A percentile compares a stretch with the other conserved stretches of the same genome.
phyloP scores from a whole-genome alignment of 78 protist genomes.

The Dictyostelium capitatum region DNA sequence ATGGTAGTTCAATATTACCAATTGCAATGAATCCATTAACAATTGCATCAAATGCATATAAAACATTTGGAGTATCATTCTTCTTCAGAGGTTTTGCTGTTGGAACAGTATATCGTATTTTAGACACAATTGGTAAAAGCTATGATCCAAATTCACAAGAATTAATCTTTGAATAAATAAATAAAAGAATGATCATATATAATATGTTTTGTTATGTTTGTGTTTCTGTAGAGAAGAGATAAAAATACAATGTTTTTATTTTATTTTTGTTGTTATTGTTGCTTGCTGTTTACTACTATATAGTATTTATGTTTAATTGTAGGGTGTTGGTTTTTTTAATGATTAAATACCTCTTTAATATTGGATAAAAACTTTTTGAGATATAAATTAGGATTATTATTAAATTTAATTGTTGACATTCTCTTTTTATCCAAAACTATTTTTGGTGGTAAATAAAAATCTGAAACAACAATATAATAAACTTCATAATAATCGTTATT shows the following conservation, averaged over 20 bases:
- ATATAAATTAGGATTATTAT: background rate
- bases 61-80: background rate
- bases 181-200: too few relatives aligned
- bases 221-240: too few relatives aligned
- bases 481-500: conserved; percentile 11
- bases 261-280: background rate
- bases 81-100: background rate
- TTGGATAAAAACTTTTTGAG: conserved; percentile 13
- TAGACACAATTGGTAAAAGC: too few relatives aligned
- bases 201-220: too few relatives aligned
- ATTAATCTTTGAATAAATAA: background rate
- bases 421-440: conserved; percentile 7
- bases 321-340: too few relatives aligned
- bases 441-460: conserved; percentile 9
- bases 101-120: background rate
- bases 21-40: background rate
- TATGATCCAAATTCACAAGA: background rate
- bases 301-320: too few relatives aligned
- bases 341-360: conserved; percentile 28
- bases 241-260: background rate
- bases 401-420: background rate
- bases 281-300: too few relatives aligned
- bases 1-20: background rate
- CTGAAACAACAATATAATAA: conserved; percentile 40
- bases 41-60: background rate